Conservation (phyloP, 768 basidiomycete species). For the Dacryopinax spathularia region DNA sequence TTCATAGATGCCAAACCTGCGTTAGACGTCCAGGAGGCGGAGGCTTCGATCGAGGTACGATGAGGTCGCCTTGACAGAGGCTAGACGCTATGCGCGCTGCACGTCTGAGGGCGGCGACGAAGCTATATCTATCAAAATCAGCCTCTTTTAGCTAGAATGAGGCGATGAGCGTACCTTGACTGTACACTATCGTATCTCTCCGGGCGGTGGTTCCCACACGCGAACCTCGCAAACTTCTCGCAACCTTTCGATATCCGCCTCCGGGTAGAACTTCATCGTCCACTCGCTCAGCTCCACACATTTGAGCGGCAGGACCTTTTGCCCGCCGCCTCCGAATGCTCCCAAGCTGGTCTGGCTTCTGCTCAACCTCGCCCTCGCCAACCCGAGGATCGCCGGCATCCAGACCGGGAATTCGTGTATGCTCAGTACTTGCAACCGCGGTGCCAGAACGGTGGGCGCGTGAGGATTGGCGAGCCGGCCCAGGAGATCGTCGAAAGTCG, state of each 20-base stretch:
- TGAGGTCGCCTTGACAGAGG: too few species aligned
- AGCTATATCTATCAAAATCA: too few species aligned
- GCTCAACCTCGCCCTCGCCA: background rate
- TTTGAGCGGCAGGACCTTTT: background rate
- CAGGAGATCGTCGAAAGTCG: background rate
- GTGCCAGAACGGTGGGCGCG: background rate
- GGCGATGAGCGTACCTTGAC: too few species aligned
- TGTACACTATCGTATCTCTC: background rate
- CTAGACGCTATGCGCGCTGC: too few species aligned
- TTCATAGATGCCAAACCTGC: background rate
- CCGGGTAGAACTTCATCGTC: background rate
- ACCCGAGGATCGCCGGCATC: background rate
- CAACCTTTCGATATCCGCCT: background rate
- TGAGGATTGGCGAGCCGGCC: background rate
- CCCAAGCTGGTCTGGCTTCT: background rate
- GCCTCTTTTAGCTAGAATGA: too few species aligned
- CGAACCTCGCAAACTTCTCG: background rate
- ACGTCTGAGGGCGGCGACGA: too few species aligned
- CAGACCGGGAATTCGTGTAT: background rate
- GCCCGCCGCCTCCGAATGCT: background rate
- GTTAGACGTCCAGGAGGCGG: background rate
- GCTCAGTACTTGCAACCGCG: background rate
- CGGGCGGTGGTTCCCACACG: background rate
- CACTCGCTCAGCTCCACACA: background rate
- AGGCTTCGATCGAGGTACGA: background rate